These are phyloP conservation scores for Graphiopsis chlorocephala DNA, from an alignment of 2,329 filamentous ascomycete genomes.

Conservation along the genomic window DNA sequence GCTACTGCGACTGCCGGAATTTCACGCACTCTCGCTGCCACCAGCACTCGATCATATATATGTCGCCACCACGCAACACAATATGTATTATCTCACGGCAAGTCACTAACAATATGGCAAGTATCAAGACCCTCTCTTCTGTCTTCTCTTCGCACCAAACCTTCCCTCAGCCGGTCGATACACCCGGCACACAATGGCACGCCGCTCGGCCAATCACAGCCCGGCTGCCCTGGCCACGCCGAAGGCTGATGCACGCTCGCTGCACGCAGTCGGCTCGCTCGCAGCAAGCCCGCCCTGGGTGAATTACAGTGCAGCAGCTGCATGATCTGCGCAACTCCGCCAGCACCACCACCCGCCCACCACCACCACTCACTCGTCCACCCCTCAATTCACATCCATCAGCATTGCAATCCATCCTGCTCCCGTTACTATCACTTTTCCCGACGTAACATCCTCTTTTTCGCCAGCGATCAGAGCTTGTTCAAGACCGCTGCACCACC, in stretches of 20 bases:
- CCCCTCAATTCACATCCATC: background rate
- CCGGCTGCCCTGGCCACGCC: background rate
- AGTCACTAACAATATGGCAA: background rate
- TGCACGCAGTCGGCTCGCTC: background rate
- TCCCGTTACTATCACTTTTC: background rate
- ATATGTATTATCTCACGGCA: background rate
- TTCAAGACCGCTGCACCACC: background rate
- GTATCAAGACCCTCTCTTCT: background rate
- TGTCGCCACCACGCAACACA: background rate
- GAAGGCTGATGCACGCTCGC: background rate
- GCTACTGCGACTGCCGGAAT: background rate
- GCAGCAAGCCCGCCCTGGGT: background rate
- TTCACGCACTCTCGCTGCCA: background rate
- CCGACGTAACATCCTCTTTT: slow-evolving; percentile 1
- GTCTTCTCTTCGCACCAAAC: background rate
- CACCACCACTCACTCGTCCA: background rate
- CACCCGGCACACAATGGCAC: background rate
- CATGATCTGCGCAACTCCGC: slow-evolving; percentile 1
- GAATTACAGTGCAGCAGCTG: background rate
- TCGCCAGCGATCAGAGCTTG: slow-evolving; percentile 1
- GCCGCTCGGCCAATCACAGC: background rate
- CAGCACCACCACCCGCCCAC: background rate
- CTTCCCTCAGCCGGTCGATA: background rate
- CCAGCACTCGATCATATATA: background rate
- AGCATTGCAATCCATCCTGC: background rate